Conservation (phyloP, 192 early-diverging fungal genomes). For the Kappamyces sp. region DNA sequence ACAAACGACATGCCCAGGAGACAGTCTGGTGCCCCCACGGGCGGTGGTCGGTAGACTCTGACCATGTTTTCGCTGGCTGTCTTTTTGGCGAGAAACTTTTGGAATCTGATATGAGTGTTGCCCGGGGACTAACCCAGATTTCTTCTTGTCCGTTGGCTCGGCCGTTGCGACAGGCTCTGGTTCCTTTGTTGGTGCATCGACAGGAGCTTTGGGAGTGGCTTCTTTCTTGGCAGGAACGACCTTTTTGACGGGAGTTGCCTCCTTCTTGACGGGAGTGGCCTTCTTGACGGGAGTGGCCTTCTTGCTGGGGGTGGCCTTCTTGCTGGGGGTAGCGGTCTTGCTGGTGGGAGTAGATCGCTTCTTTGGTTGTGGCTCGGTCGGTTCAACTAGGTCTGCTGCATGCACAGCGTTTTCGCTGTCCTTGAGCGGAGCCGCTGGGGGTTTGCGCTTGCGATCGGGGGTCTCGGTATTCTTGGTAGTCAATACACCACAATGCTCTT, state of each 20-base stretch:
- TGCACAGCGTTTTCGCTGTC: too few relatives aligned
- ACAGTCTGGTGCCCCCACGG: constrained; percentile 8
- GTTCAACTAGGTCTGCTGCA: too few relatives aligned
- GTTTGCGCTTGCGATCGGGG: too few relatives aligned
- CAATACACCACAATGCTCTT: too few relatives aligned
- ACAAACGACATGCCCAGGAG: constrained; percentile 76
- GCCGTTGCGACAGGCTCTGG: background rate
- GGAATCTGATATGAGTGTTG: constrained; percentile 2
- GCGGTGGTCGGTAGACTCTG: constrained; percentile 2
- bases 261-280: background rate
- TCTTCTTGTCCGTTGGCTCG: background rate
- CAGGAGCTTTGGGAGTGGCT: too few relatives aligned
- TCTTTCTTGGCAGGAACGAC: too few relatives aligned
- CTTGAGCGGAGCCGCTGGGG: too few relatives aligned
- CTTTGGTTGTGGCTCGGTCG: too few relatives aligned
- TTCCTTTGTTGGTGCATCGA: background rate
- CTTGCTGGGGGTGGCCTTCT: background rate
- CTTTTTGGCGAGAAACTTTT: constrained; percentile 4
- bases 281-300: constrained; percentile 3
- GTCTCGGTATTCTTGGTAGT: too few relatives aligned
- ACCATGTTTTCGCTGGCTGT: background rate
- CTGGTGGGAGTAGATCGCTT: too few relatives aligned
- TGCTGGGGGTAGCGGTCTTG: background rate
- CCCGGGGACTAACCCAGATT: background rate
- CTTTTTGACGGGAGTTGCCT: background rate